Evolutionary conservation across 768 basidiomycete genomes (phyloP).

Genomic region (Rickenella mellea): DNA sequence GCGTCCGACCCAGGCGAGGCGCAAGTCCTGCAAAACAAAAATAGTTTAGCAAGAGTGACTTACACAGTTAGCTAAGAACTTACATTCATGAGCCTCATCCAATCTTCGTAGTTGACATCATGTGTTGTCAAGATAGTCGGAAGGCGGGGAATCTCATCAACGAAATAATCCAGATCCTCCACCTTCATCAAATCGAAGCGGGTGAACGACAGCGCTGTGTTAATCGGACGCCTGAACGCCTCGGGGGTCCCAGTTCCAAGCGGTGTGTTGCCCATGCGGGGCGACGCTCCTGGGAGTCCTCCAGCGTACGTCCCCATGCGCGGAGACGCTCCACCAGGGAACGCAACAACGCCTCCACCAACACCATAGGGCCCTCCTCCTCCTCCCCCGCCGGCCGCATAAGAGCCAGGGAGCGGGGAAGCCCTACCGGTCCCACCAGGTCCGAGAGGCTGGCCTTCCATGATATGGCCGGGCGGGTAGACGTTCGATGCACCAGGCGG

Average conservation of each 20-base stretch:
- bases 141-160: constrained; percentile 60
- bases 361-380: not conserved
- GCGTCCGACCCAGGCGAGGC: constrained; percentile 67
- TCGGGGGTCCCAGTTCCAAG: too few species aligned
- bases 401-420: constrained; percentile 39
- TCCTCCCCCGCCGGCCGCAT: constrained; percentile 6
- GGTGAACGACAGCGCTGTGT: constrained; percentile 54
- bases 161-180: constrained; percentile 69
- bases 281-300: constrained; percentile 19
- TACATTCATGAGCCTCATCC: constrained; percentile 73
- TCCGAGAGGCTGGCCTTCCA: constrained; percentile 44
- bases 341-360: not conserved
- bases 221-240: constrained; percentile 66
- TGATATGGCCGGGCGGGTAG: constrained; percentile 49
- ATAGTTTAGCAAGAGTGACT: not conserved
- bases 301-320: constrained; percentile 16
- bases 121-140: constrained; percentile 63
- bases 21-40: constrained; percentile 44
- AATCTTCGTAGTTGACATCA: constrained; percentile 71
- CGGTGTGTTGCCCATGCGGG: constrained; percentile 20
- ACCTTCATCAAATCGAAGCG: constrained; percentile 65
- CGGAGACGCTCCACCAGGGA: constrained; percentile 20
- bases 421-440: constrained; percentile 6
- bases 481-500: constrained; percentile 16
- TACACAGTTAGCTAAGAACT: constrained; percentile 12